phyloP scores from a whole-genome alignment of 768 basidiomycete species.

The Pulveroboletus sp. region DNA sequence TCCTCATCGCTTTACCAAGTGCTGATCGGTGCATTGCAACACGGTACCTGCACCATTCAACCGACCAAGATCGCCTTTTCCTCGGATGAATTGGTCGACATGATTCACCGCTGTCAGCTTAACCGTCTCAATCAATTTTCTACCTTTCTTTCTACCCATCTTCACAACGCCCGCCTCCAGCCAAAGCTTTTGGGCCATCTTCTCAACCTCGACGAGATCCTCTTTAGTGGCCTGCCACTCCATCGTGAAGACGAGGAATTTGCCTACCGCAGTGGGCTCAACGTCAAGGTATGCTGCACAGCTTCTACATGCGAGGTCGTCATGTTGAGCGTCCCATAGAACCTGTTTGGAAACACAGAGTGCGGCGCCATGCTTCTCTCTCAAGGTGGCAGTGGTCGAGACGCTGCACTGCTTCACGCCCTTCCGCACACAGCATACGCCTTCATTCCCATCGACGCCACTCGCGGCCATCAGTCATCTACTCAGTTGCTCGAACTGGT shows the following conservation, averaged over 20 bases:
- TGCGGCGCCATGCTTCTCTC: slow-evolving; percentile 71
- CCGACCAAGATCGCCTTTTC: slow-evolving; percentile 65
- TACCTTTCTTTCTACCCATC: slow-evolving; percentile 62
- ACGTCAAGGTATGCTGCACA: slow-evolving; percentile 49
- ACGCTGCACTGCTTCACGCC: slow-evolving; percentile 51
- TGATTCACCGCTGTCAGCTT: slow-evolving; percentile 64
- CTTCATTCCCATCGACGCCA: slow-evolving; percentile 57
- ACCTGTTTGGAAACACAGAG: slow-evolving; percentile 82
- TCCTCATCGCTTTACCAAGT: slow-evolving; percentile 33
- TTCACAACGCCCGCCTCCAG: slow-evolving; percentile 57
- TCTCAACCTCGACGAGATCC: slow-evolving; percentile 55
- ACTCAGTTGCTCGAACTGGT: slow-evolving; percentile 64
- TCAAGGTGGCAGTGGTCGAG: slow-evolving; percentile 47
- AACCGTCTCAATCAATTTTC: slow-evolving; percentile 78
- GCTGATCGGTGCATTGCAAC: slow-evolving; percentile 68
- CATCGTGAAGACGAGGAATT: slow-evolving; percentile 68
- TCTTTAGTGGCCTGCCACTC: slow-evolving; percentile 66
- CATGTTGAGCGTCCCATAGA: slow-evolving; percentile 41
- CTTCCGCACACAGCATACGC: slow-evolving; percentile 64
- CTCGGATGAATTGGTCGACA: slow-evolving; percentile 66
- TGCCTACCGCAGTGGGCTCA: slow-evolving; percentile 62
- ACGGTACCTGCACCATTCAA: slow-evolving; percentile 71
- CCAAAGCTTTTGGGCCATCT: slow-evolving; percentile 60
- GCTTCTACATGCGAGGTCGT: slow-evolving; percentile 14
- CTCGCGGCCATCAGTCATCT: slow-evolving; percentile 51